Evolutionary conservation across 2,329 filamentous ascomycete genomes (phyloP).

Genomic region (Aspergillus sergii): DNA sequence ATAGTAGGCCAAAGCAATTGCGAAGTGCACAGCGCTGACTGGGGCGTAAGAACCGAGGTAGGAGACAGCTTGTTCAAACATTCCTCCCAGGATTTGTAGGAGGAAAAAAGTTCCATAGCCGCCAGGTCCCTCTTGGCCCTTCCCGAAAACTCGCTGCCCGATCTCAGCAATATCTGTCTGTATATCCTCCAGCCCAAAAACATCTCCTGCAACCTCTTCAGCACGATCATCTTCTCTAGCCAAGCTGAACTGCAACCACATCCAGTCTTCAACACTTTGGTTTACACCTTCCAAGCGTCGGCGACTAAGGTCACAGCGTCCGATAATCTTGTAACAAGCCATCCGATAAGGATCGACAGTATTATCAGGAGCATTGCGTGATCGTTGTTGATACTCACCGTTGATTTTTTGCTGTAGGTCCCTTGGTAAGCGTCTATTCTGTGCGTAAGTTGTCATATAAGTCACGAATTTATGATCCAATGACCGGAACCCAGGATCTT

Average conservation of each 20-base stretch:
- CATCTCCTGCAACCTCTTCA: conserved; percentile 64
- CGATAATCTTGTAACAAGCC: conserved; percentile 97
- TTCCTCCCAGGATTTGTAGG: conserved; percentile 82
- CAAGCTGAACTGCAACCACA: conserved; percentile 67
- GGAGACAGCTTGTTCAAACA: conserved; percentile 91
- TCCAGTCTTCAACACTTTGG: conserved; percentile 66
- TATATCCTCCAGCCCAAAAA: conserved; percentile 68
- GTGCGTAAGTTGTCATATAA: conserved; percentile 83
- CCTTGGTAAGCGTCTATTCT: conserved; percentile 74
- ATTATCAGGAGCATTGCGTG: conserved; percentile 80
- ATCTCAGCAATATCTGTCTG: conserved; percentile 84
- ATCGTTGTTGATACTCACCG: conserved; percentile 84
- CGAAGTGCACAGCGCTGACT: conserved; percentile 92
- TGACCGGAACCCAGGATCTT: conserved; percentile 79
- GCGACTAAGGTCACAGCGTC: conserved; percentile 66
- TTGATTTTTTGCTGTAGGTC: conserved; percentile 85
- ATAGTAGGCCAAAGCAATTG: conserved; percentile 85
- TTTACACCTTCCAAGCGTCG: conserved; percentile 61
- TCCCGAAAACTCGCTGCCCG: conserved; percentile 86
- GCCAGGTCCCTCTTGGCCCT: conserved; percentile 74
- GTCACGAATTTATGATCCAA: conserved; percentile 87
- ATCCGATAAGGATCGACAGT: conserved; percentile 92
- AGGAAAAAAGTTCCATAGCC: conserved; percentile 92
- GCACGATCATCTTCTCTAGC: conserved; percentile 63
- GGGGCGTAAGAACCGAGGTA: conserved; percentile 93